Percentiles rank a stretch among this genome's conserved stretches.
Evolutionary conservation across 2,329 filamentous ascomycete species (phyloP).

Genomic region (Neonectria hederae): DNA sequence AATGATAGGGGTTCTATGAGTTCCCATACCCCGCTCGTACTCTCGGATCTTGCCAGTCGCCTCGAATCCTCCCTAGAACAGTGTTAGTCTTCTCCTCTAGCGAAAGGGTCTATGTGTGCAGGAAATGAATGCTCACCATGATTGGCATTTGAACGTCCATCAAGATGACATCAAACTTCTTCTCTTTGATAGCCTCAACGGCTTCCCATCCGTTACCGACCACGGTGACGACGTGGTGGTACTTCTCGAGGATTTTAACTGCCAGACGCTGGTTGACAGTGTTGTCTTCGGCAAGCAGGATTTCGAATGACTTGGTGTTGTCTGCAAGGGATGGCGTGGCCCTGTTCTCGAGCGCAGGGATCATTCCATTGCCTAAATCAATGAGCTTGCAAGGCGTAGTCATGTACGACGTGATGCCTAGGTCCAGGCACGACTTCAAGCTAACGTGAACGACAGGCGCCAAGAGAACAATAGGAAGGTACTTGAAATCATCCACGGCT

Average conservation of each 20-base stretch:
- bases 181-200: constrained; percentile 89
- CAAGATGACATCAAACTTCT: constrained; percentile 93
- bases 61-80: constrained; percentile 86
- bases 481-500: constrained; percentile 94
- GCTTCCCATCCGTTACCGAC: constrained; percentile 96
- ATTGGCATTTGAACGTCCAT: constrained; percentile 99
- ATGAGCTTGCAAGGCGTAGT: constrained; percentile 95
- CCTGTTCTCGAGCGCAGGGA: constrained; percentile 91
- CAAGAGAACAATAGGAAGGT: constrained; percentile 92
- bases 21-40: constrained; percentile 84
- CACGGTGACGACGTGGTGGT: constrained; percentile 91
- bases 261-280: constrained; percentile 95
- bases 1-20: constrained; percentile 91
- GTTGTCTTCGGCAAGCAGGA: constrained; percentile 95
- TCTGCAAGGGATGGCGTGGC: constrained; percentile 92
- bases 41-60: constrained; percentile 96
- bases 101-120: not conserved
- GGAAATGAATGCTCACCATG: constrained; percentile 70
- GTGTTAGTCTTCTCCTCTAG: constrained; percentile 47
- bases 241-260: constrained; percentile 97
- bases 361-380: constrained; percentile 94
- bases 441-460: constrained; percentile 90
- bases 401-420: constrained; percentile 99
- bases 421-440: constrained; percentile 90
- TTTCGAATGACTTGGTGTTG: constrained; percentile 94